Evolutionary conservation across 805 yeast species (phyloP), one percentile per base, ranked within the genome.

Genomic region (Huiozyma sinensis): DNA sequence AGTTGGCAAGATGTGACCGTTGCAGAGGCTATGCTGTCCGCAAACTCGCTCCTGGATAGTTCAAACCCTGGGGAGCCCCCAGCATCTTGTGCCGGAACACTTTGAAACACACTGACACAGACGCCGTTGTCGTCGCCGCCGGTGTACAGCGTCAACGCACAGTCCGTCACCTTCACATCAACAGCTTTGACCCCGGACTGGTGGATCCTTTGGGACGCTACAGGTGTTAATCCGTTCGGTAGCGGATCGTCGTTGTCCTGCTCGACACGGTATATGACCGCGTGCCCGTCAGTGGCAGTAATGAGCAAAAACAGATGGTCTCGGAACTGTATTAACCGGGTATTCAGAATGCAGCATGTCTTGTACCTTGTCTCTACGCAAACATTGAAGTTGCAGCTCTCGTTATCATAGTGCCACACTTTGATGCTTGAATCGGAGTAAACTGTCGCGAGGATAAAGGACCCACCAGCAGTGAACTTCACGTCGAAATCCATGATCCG

Each of bases 51-150:
- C 58, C 42, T 1, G 53, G 50, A 6, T 39, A 40, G 5, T 9
- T 31, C 11, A 31, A 9, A 11, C 52, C 38, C 8, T 11, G 38
- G 11, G 9, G 4, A 6, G n/a, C 31, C 27, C 27, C 10, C 28
- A 24, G 46, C 44, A 2, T 43, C 39, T 1, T 44, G 45, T 0
- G 42, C 47, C 7, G 60, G 52, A 7, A 52, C 55, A 7, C 66
- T 41, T 1, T 61, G 46, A 31, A 82, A 50, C 11, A 54, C 47
- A 1, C 71, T 61, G 1, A 75, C 56, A 1, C 68, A 72, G 3
- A 83, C 55, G 0, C 87, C 83, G 62, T 90, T 89, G 55, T 92
- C 98, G 58, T 92, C 98, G 44, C 98, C 97, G 31, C 96, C 97
- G 1, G 95, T 77, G 5, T 78, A 66, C 5, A 84, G 60, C 24